Evolutionary conservation across 352 stramenopile genomes (phyloP), one percentile per base, ranked within the genome.

Genomic region (Phytophthora citricola): DNA sequence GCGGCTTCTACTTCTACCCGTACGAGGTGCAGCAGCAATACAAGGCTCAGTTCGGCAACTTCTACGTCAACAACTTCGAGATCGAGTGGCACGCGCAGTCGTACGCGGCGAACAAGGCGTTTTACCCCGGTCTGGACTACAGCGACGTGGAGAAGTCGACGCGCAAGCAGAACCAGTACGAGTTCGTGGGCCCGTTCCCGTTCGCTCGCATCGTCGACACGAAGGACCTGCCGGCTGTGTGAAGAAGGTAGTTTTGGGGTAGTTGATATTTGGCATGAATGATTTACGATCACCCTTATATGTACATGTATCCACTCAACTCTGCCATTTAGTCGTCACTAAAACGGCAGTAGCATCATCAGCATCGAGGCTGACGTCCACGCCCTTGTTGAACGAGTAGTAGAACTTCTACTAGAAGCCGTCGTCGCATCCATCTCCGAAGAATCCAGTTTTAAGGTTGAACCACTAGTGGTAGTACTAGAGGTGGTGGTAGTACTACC

Each of bases 31-130:
- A 76, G 52, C 78, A 81, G 62, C 67, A 80, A 58, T 88, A 90
- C 63, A 73, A 74, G 58, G 63, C 57, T 51, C 67, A 78, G 46
- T 89, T 92, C 44, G 73, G 79, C 51, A 78, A 81, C 62, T 90
- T 92, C 41, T 90, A 87, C 67, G 74, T 90, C 41, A 89, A 90
- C 73, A 82, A 85, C 57, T 90, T 89, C 54, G 74, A 88, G 43
- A 71, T 92, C 49, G 56, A 86, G 64, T 90, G 83, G 83, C 66
- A 87, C 51, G 55, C 74, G 65, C 79, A 90, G 71, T 92, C 83
- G 55, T 92, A 78, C 56, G 69, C 69, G 6, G 78, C 78, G 38
- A 90, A 90, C 75, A 76, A 76, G 27, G 48, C 51, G 3, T 40
- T 78, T 4, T 92, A 69, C 58, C 72, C 81, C 9, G 58, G 73